These are phyloP conservation scores for Fraxinus velutina DNA, from an alignment of 305 asterid species.

Conservation along the genomic window DNA sequence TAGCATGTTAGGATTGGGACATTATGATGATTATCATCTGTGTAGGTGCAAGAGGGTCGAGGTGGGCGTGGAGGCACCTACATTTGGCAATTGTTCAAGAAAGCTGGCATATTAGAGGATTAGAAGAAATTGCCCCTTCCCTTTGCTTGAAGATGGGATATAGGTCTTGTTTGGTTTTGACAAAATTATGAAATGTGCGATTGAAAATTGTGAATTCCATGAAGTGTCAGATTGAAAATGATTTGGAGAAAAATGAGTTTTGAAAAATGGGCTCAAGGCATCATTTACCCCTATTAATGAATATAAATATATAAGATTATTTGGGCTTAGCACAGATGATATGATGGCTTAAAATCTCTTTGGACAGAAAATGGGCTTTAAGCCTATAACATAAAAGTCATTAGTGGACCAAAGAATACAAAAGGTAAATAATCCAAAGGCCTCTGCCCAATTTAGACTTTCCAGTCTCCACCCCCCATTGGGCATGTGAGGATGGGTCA, in stretches of 20 bases:
- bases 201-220: not conserved
- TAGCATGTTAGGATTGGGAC: slow-evolving; percentile 1
- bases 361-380: not conserved
- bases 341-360: not conserved
- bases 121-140: not conserved
- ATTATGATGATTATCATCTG: not conserved
- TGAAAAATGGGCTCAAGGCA: no score
- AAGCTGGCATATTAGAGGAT: not conserved
- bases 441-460: not conserved
- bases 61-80: not conserved
- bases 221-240: no score
- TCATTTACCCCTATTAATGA: no score
- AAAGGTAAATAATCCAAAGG: not conserved
- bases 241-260: no score
- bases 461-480: not conserved
- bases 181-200: no score
- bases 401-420: not conserved
- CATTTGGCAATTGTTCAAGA: not conserved
- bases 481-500: not conserved
- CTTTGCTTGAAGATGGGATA: not conserved
- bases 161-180: not conserved
- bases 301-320: no score
- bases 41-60: not conserved
- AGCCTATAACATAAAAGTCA: not conserved
- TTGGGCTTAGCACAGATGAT: no score